phyloP scores from a whole-genome alignment of 306 rosid genomes.

The Psophocarpus tetragonolobus region DNA sequence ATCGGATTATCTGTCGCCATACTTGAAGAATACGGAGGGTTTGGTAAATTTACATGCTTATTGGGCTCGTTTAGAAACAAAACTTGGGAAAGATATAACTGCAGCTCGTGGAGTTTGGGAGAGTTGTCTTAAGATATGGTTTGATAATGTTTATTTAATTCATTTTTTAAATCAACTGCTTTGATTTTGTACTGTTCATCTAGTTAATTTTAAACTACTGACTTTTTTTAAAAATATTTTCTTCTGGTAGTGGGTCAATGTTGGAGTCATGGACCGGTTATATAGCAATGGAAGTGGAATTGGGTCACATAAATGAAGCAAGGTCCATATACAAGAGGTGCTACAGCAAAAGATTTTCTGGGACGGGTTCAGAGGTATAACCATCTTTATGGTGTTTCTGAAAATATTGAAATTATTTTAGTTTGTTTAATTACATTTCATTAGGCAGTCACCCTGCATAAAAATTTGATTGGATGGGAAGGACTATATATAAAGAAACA shows the following conservation, averaged over 20 bases:
- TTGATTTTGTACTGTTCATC: conserved; percentile 8
- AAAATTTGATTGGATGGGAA: neutral
- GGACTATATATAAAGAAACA: conserved; percentile 13
- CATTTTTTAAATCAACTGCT: conserved; percentile 23
- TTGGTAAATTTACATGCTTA: conserved; percentile 72
- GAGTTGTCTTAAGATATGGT: conserved; percentile 81
- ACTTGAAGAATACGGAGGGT: conserved; percentile 72
- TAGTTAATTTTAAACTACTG: neutral
- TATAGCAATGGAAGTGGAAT: conserved; percentile 78
- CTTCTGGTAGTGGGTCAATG: conserved; percentile 66
- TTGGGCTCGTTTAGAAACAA: conserved; percentile 88
- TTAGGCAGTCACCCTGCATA: neutral
- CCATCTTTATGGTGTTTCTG: conserved; percentile 10
- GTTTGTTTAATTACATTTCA: neutral
- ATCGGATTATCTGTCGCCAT: conserved; percentile 74
- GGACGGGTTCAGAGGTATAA: conserved; percentile 88
- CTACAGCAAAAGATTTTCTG: conserved; percentile 74
- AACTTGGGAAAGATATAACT: conserved; percentile 56
- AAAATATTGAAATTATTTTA: neutral
- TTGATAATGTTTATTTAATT: conserved; percentile 29
- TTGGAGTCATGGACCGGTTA: conserved; percentile 84
- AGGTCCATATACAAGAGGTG: conserved; percentile 86
- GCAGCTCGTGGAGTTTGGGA: conserved; percentile 97
- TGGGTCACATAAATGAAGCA: conserved; percentile 70
- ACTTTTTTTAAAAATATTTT: neutral